These are phyloP conservation scores for Drechslerella stenobrocha DNA, from an alignment of 2,329 filamentous ascomycete genomes.

Conservation along the genomic window DNA sequence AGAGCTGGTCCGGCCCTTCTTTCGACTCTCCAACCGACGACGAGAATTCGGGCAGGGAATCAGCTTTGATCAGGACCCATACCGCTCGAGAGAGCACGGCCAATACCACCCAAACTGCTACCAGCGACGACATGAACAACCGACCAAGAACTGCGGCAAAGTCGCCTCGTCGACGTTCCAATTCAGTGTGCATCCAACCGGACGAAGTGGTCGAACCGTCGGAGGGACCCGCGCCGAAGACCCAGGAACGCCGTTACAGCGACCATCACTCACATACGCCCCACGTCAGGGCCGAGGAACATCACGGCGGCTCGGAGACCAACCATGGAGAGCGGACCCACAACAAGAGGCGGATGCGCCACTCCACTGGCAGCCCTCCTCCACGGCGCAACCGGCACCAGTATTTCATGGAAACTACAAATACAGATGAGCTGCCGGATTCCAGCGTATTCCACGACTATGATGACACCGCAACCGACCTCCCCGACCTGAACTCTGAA, in stretches of 20 bases:
- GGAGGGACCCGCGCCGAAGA: constrained; percentile 11
- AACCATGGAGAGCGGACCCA: not conserved
- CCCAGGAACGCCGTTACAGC: constrained; percentile 15
- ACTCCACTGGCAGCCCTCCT: constrained; percentile 26
- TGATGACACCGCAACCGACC: constrained; percentile 33
- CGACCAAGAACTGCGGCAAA: constrained; percentile 1
- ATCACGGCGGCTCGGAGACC: too few relatives aligned
- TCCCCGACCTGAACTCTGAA: constrained; percentile 20
- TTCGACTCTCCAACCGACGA: constrained; percentile 20
- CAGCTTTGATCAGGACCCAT: constrained; percentile 18
- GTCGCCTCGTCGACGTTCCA: constrained; percentile 8
- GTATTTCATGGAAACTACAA: constrained; percentile 48
- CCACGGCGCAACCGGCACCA: constrained; percentile 24
- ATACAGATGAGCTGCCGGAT: constrained; percentile 33
- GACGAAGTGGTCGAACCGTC: constrained; percentile 44
- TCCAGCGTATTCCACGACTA: constrained; percentile 30
- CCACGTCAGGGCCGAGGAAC: constrained; percentile 16
- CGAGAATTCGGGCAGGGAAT: constrained; percentile 13
- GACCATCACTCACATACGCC: constrained; percentile 7
- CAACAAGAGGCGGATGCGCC: constrained; percentile 15
- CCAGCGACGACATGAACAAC: not conserved
- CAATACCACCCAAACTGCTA: not conserved
- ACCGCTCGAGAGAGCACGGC: not conserved
- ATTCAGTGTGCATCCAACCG: constrained; percentile 28
- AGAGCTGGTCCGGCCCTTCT: constrained; percentile 32